phyloP scores from a whole-genome alignment of 2,329 filamentous ascomycete species.

The Colletotrichum spinosum region DNA sequence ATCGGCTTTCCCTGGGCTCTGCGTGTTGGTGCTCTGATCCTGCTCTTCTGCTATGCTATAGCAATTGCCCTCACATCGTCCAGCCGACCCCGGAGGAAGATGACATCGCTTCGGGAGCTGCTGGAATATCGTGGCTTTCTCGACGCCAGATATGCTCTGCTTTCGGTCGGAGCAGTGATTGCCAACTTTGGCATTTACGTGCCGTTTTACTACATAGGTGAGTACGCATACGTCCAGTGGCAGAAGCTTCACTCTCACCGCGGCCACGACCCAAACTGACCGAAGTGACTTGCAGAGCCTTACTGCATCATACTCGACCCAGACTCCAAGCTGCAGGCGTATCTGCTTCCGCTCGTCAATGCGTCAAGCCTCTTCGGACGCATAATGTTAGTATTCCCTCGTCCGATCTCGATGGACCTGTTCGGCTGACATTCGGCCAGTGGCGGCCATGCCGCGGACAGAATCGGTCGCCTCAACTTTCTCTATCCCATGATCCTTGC shows the following conservation, averaged over 20 bases:
- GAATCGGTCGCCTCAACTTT: constrained; percentile 33
- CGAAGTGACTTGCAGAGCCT: constrained; percentile 36
- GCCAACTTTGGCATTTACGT: constrained; percentile 43
- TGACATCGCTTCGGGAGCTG: constrained; percentile 17
- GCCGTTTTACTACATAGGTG: constrained; percentile 51
- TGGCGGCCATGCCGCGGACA: constrained; percentile 29
- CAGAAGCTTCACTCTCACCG: no score
- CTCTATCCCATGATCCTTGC: constrained; percentile 32
- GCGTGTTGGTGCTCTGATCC: constrained; percentile 56
- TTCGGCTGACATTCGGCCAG: neutral
- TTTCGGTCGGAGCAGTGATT: constrained; percentile 39
- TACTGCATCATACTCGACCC: constrained; percentile 54
- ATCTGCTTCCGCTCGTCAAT: constrained; percentile 58
- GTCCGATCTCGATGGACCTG: neutral
- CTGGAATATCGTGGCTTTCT: constrained; percentile 30
- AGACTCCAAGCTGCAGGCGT: constrained; percentile 46
- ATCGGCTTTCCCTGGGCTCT: constrained; percentile 62
- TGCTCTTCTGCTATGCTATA: constrained; percentile 51
- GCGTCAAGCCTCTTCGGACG: constrained; percentile 58
- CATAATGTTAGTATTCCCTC: constrained; percentile 43
- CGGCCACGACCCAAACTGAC: no score
- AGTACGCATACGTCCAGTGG: neutral
- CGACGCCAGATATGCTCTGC: constrained; percentile 21
- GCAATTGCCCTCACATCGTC: constrained; percentile 46
- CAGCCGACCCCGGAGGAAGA: constrained; percentile 42